Evolutionary conservation across 139 green algal genomes (phyloP).

Genomic region (Chlorella sp.): DNA sequence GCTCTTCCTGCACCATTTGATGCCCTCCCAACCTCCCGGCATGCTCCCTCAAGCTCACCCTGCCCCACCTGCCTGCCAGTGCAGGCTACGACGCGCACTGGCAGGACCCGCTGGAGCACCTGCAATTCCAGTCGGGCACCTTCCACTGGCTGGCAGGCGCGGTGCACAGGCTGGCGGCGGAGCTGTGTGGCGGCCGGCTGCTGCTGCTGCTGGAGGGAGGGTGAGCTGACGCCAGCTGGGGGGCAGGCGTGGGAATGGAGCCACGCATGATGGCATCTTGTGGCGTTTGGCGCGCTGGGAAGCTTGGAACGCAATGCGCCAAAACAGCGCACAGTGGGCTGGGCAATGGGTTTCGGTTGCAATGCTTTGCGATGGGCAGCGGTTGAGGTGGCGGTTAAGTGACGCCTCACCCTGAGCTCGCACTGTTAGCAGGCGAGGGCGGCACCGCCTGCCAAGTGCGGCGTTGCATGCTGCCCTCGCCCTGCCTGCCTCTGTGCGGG

Average conservation of each 20-base stretch:
- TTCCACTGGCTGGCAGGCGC: constrained; percentile 72
- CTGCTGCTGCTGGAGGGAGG: constrained; percentile 91
- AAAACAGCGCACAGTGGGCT: neutral
- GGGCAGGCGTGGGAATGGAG: neutral
- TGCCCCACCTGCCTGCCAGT: neutral
- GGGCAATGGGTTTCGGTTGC: neutral
- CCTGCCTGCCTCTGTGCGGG: neutral
- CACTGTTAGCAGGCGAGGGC: too few species aligned
- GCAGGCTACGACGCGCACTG: constrained; percentile 92
- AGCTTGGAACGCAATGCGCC: too few species aligned
- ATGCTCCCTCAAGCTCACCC: neutral
- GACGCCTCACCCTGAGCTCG: too few species aligned
- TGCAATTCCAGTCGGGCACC: constrained; percentile 78
- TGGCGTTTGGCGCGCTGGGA: neutral
- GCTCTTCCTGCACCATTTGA: too few species aligned
- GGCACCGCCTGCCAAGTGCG: too few species aligned
- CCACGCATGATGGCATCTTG: neutral
- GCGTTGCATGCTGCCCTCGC: neutral
- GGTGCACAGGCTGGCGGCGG: constrained; percentile 53
- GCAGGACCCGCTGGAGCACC: constrained; percentile 83
- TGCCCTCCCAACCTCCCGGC: too few species aligned
- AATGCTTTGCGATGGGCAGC: neutral
- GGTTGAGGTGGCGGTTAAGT: too few species aligned
- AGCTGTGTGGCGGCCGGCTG: constrained; percentile 74
- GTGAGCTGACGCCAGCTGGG: constrained; percentile 38